A percentile compares a stretch with the other conserved stretches of the same genome.
Evolutionary conservation across 257 asterid genomes (phyloP).

Genomic region (Capsicum chinense): DNA sequence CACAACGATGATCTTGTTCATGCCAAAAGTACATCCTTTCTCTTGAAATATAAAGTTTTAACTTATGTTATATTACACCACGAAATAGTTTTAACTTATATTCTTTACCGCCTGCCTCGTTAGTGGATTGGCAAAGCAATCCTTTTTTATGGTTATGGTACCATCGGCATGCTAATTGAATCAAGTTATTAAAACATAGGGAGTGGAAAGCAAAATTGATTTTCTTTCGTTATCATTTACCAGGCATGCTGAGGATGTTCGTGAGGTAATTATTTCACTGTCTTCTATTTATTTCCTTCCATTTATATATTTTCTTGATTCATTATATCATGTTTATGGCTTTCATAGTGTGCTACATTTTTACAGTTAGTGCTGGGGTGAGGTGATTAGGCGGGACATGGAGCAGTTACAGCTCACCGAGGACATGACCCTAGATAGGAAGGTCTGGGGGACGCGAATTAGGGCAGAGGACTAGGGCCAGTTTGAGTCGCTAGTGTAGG

Average conservation of each 20-base stretch:
- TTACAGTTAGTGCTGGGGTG: conserved; percentile 43
- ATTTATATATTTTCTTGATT: conserved; percentile 4
- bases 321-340: not conserved
- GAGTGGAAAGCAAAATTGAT: too few relatives aligned
- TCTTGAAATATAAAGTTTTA: not conserved
- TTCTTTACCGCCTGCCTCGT: not conserved
- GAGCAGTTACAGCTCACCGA: too few relatives aligned
- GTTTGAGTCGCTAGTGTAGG: too few relatives aligned
- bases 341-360: not conserved
- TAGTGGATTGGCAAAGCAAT: not conserved
- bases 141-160: not conserved
- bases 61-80: not conserved
- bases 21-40: conserved; percentile 9
- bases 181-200: too few relatives aligned
- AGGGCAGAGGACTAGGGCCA: too few relatives aligned
- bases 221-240: too few relatives aligned
- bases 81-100: not conserved
- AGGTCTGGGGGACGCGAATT: too few relatives aligned
- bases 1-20: not conserved
- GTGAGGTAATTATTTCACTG: too few relatives aligned
- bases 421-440: too few relatives aligned
- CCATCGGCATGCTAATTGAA: not conserved
- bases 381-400: too few relatives aligned
- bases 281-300: not conserved
- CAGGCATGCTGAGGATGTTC: too few relatives aligned